Conservation (phyloP, 805 yeast species). For the Metschnikowia bowlesiae region DNA sequence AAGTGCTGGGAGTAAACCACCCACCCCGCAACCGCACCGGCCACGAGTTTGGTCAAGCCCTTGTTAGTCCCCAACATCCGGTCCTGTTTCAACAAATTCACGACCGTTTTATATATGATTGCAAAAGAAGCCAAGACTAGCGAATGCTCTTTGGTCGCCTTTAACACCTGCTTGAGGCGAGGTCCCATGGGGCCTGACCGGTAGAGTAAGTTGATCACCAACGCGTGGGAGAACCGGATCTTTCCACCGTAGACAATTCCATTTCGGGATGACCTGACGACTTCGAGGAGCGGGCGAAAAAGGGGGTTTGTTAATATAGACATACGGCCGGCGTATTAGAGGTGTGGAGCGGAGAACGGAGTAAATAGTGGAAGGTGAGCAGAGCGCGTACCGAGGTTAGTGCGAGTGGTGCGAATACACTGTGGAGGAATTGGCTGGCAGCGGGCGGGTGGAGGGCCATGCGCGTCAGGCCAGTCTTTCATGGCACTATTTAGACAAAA, state of each 20-base stretch:
- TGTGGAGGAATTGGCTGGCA: neutral
- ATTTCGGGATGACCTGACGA: constrained; percentile 36
- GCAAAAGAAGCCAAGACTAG: constrained; percentile 54
- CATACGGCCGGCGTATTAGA: constrained; percentile 9
- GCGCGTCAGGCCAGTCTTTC: neutral
- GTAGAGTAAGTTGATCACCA: constrained; percentile 57
- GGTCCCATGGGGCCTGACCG: constrained; percentile 46
- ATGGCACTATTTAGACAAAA: neutral
- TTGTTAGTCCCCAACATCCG: constrained; percentile 31
- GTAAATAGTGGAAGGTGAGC: neutral
- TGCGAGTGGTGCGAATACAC: neutral
- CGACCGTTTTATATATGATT: constrained; percentile 43
- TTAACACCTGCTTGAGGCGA: constrained; percentile 43
- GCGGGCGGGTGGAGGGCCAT: constrained; percentile 1
- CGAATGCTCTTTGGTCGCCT: constrained; percentile 55
- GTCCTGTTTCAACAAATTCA: constrained; percentile 29
- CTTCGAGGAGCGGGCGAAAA: constrained; percentile 31
- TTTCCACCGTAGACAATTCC: constrained; percentile 61
- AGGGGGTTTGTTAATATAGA: constrained; percentile 19
- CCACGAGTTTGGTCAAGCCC: constrained; percentile 29
- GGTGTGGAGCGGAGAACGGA: neutral
- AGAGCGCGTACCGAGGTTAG: constrained; percentile 2
- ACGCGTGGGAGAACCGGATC: constrained; percentile 58
- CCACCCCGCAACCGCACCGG: constrained; percentile 41
- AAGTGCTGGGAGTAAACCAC: constrained; percentile 43